Percentiles rank a stretch among this genome's conserved stretches.
Evolutionary conservation across 441 rosid genomes (phyloP).

Genomic region (Bocquillonia castaneifolia): DNA sequence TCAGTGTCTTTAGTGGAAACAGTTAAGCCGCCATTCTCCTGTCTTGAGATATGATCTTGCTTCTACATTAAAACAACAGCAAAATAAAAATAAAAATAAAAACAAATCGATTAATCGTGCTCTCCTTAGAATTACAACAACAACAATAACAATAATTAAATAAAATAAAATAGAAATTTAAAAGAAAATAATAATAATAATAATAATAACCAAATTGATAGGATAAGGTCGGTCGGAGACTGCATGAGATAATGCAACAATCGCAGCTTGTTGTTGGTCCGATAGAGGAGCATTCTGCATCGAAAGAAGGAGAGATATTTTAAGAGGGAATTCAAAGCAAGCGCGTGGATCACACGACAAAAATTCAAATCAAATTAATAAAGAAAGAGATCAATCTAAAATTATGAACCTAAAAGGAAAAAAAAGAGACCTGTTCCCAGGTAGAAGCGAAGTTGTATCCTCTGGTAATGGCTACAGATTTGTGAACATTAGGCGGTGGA

Average conservation of each 20-base stretch:
- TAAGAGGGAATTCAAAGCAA: background rate
- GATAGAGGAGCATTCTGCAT: slow-evolving; percentile 74
- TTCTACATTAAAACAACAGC: slow-evolving; percentile 32
- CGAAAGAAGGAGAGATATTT: background rate
- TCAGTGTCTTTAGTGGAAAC: slow-evolving; percentile 42
- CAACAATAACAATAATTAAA: background rate
- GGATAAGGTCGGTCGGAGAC: slow-evolving; percentile 87
- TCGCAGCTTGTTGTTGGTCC: slow-evolving; percentile 83
- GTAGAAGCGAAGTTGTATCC: slow-evolving; percentile 95
- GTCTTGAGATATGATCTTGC: slow-evolving; percentile 49
- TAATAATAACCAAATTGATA: slow-evolving; percentile 59
- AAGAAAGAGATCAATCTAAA: slow-evolving; percentile 8
- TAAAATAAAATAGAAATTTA: background rate
- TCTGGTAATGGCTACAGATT: slow-evolving; percentile 75
- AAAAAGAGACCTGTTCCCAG: slow-evolving; percentile 77
- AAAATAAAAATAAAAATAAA: too few relatives aligned
- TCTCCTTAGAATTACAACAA: too few relatives aligned
- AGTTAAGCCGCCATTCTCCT: slow-evolving; percentile 59
- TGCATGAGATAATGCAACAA: slow-evolving; percentile 57
- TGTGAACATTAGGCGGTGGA: slow-evolving; percentile 54
- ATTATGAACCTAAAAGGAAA: background rate
- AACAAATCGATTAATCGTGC: background rate
- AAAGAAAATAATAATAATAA: too few relatives aligned
- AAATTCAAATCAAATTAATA: too few relatives aligned
- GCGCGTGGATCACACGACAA: slow-evolving; percentile 2